Conservation (phyloP, 1,139 yeast species). For the Pichia sp. region DNA sequence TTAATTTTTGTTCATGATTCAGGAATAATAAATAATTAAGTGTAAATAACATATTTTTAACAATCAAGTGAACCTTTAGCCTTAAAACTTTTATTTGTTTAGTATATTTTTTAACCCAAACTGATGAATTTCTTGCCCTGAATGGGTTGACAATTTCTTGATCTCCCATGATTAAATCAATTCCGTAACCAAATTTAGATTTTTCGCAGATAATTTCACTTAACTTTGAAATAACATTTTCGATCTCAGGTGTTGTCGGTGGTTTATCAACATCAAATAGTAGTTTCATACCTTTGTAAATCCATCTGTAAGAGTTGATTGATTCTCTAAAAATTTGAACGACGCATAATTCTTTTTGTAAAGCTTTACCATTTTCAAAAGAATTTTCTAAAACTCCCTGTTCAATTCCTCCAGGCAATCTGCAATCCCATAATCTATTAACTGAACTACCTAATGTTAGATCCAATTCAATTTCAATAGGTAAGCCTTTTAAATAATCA, state of each 20-base stretch:
- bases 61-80: slow-evolving; percentile 30
- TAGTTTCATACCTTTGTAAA: slow-evolving; percentile 33
- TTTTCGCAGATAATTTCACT: slow-evolving; percentile 31
- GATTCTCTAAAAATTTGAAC: slow-evolving; percentile 33
- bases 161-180: slow-evolving; percentile 22
- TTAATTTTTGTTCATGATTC: slow-evolving; percentile 38
- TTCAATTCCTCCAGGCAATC: slow-evolving; percentile 32
- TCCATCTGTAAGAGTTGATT: slow-evolving; percentile 30
- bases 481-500: slow-evolving; percentile 30
- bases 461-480: slow-evolving; percentile 30
- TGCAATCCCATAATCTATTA: slow-evolving; percentile 30
- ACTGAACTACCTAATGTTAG: slow-evolving; percentile 26
- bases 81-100: slow-evolving; percentile 25
- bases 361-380: slow-evolving; percentile 25
- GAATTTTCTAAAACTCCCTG: slow-evolving; percentile 30
- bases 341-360: slow-evolving; percentile 32
- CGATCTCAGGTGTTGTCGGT: slow-evolving; percentile 32
- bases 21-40: slow-evolving; percentile 42
- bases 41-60: slow-evolving; percentile 41
- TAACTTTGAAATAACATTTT: slow-evolving; percentile 24
- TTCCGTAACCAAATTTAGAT: slow-evolving; percentile 24
- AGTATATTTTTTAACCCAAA: slow-evolving; percentile 21
- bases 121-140: slow-evolving; percentile 14
- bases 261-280: slow-evolving; percentile 29
- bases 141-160: slow-evolving; percentile 16